Conservation (phyloP, 192 early-diverging fungal genomes). For the Helicostylum pulchrum region DNA sequence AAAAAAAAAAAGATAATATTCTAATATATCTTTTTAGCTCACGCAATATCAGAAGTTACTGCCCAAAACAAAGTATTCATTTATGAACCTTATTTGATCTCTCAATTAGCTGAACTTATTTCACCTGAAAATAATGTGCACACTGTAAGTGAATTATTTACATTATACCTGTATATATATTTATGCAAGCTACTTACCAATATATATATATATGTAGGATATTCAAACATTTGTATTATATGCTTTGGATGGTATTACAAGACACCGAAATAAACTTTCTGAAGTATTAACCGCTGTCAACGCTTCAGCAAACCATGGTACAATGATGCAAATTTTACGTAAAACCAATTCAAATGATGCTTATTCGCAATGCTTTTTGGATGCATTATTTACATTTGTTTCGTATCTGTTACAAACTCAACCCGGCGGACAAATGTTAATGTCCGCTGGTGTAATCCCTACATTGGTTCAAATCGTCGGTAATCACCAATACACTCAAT, state of each 20-base stretch:
- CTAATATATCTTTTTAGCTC: conserved; percentile 34
- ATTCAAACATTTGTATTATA: conserved; percentile 80
- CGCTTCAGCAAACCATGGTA: conserved; percentile 90
- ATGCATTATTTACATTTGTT: conserved; percentile 78
- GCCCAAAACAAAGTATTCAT: conserved; percentile 72
- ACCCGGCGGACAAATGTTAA: conserved; percentile 84
- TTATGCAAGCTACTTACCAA: neutral
- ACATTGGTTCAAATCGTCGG: conserved; percentile 69
- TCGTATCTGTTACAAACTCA: conserved; percentile 75
- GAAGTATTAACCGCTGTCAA: conserved; percentile 87
- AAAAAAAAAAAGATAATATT: neutral
- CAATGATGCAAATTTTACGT: conserved; percentile 78
- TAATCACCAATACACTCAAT: conserved; percentile 41
- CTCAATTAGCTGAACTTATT: conserved; percentile 72
- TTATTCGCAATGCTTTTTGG: conserved; percentile 72
- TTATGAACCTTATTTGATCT: conserved; percentile 86
- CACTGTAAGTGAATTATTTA: conserved; percentile 39
- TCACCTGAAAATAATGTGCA: conserved; percentile 69
- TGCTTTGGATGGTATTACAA: conserved; percentile 80
- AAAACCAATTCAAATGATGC: conserved; percentile 51
- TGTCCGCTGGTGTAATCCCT: conserved; percentile 87
- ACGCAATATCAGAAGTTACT: conserved; percentile 58
- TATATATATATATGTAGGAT: conserved; percentile 37
- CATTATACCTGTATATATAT: neutral
- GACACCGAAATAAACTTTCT: conserved; percentile 67